phyloP scores from a whole-genome alignment of 1,284 basidiomycete genomes.

The Fomes fomentarius region DNA sequence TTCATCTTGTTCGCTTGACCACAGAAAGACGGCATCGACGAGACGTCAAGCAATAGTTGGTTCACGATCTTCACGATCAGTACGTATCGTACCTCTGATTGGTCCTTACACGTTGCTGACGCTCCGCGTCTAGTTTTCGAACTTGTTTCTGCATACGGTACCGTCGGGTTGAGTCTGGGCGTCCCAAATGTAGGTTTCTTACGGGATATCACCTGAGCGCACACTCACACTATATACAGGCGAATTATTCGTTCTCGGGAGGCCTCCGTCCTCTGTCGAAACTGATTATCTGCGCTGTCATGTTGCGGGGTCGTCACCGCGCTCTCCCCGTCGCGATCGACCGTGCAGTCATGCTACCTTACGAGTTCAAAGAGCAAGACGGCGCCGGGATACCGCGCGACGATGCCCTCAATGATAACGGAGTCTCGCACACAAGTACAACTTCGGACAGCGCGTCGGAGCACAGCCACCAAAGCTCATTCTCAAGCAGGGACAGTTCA shows the following conservation, averaged over 20 bases:
- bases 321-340: conserved; percentile 90
- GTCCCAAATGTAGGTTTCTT: conserved; percentile 55
- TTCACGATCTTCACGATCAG: conserved; percentile 82
- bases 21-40: conserved; percentile 42
- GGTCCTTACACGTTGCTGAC: neutral
- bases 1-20: too few relatives aligned
- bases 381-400: conserved; percentile 7
- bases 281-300: conserved; percentile 83
- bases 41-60: conserved; percentile 57
- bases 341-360: conserved; percentile 80
- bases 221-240: conserved; percentile 40
- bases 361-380: conserved; percentile 44
- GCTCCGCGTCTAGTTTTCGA: conserved; percentile 73
- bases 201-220: neutral
- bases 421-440: neutral
- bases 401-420: conserved; percentile 30
- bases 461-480: neutral
- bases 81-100: conserved; percentile 37
- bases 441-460: neutral
- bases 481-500: neutral
- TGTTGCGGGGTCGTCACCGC: conserved; percentile 93
- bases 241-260: conserved; percentile 82
- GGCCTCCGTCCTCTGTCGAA: conserved; percentile 84
- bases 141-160: conserved; percentile 89
- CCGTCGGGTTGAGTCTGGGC: conserved; percentile 84